These are phyloP conservation scores for Vitis vinifera DNA, from an alignment of 164 flowering plant genomes.

Conservation along the genomic window ASM3070453v1 NC_081814.1:15808501-15809000, in stretches of 20 bases:
- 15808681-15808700: not conserved
- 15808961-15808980: not conserved
- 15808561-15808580: too few relatives aligned
- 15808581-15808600: too few relatives aligned
- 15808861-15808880: conserved; percentile 38
- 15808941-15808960: not conserved
- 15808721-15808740: not conserved
- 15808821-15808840: conserved; percentile 6
- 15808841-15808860: conserved; percentile 32
- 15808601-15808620: not conserved
- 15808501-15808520: not conserved
- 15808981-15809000: not conserved
- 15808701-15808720: too few relatives aligned
- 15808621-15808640: not conserved
- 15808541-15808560: too few relatives aligned
- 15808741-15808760: not conserved
- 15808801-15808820: conserved; percentile 41
- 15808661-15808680: not conserved
- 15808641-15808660: not conserved
- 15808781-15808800: conserved; percentile 14
- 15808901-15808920: conserved; percentile 15
- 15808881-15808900: conserved; percentile 11
- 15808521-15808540: not conserved
- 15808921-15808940: conserved; percentile 31
- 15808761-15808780: not conserved